Evolutionary conservation across 2,329 filamentous ascomycete species (phyloP), one percentile per base, ranked within the genome.

Genomic region (Ceratocystis cacaofunesta): DNA sequence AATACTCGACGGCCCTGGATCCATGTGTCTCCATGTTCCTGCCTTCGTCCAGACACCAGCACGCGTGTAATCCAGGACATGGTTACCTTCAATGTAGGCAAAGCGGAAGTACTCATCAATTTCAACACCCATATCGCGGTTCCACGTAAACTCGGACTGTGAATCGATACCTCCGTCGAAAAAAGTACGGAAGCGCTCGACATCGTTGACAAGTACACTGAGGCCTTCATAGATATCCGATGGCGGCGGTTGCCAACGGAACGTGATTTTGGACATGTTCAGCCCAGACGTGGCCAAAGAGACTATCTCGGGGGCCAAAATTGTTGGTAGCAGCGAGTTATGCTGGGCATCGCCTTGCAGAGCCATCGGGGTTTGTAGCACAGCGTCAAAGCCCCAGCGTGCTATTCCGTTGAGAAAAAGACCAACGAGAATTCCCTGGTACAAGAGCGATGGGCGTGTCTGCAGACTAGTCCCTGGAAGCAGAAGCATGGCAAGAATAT

Each of bases 371-470:
- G 94, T 97, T 75, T 99, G 87, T 17, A 99, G 81, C 60, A 99
- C 84, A 0, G 88, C 82, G 68, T 90, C 92, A 73, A 95, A 99
- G 0, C 92, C 92, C 94, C 94, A 97, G 55, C 92, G 83, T 3
- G 92, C 92, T 67, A 95, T 85, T 63, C 94, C 92, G 73, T 96
- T 96, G 76, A 96, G 86, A 74, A 96, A 97, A 0, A 97, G 81
- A 0, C 94, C 94, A 6, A 97, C 78, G 0, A 99, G 79, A 1
- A 99, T 78, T 10, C 94, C 94, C 74, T 97, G 92, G 72, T 94
- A 97, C 1, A 96, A 74, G 7, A 97, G 78, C 0, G 86, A 87
- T 0, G 90, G 88, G 0, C 94, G 84, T 5, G 89, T 97, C 70
- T 96, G 92, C 74, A 97, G 85, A 64, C 85, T 86, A 0, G 94